Conservation (phyloP, 225 moss, liverwort and hornwort genomes). For the Marchantia polymorpha region DNA sequence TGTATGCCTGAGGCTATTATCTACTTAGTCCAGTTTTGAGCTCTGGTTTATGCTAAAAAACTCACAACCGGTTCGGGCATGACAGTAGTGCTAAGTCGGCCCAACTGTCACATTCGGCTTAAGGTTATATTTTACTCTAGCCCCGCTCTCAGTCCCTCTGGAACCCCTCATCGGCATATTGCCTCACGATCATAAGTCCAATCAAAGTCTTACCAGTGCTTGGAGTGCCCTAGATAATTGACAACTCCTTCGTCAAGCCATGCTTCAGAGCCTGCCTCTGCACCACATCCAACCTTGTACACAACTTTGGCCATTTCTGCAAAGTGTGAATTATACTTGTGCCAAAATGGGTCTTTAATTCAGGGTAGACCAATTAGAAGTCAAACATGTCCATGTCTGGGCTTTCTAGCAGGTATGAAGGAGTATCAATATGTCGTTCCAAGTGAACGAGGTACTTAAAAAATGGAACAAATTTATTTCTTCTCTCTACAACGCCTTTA, state of each 20-base stretch:
- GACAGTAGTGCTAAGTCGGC: too few species aligned
- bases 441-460: constrained; percentile 35
- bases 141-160: not conserved
- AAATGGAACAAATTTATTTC: constrained; percentile 45
- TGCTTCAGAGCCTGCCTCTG: constrained; percentile 51
- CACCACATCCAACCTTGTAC: constrained; percentile 31
- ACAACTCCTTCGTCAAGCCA: constrained; percentile 50
- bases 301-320: constrained; percentile 31
- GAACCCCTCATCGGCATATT: constrained; percentile 1
- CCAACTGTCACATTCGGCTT: too few species aligned
- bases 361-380: constrained; percentile 25
- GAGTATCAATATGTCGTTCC: constrained; percentile 32
- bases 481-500: constrained; percentile 37
- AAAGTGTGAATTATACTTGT: constrained; percentile 22
- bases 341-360: constrained; percentile 27
- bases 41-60: too few species aligned
- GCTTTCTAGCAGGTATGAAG: constrained; percentile 33
- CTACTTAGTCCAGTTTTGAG: too few species aligned
- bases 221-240: constrained; percentile 56
- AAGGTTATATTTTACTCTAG: too few species aligned
- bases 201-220: constrained; percentile 50
- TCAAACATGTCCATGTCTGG: constrained; percentile 28
- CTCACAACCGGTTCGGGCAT: too few species aligned
- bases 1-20: too few species aligned
- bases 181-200: constrained; percentile 33